phyloP scores from a whole-genome alignment of 345 rosid species.

The Brassica napus region Da-Ae NC_063436.1:1183501-1184000 shows the following conservation, averaged over 20 bases:
- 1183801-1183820: constrained; percentile 87
- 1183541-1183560: background rate
- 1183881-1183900: constrained; percentile 99
- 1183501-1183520: constrained; percentile 52
- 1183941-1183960: background rate
- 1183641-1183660: constrained; percentile 91
- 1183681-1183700: constrained; percentile 79
- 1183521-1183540: constrained; percentile 59
- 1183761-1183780: constrained; percentile 79
- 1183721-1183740: constrained; percentile 84
- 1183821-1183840: constrained; percentile 96
- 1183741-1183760: constrained; percentile 72
- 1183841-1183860: constrained; percentile 97
- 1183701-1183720: constrained; percentile 87
- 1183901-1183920: constrained; percentile 5
- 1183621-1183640: constrained; percentile 72
- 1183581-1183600: background rate
- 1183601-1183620: constrained; percentile 21
- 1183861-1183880: constrained; percentile 98
- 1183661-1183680: constrained; percentile 85
- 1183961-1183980: background rate
- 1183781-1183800: constrained; percentile 77
- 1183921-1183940: background rate
- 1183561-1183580: background rate
- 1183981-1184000: background rate